Evolutionary conservation across 2,329 filamentous ascomycete species (phyloP).

Genomic region (Drechslerella dactyloides): DNA sequence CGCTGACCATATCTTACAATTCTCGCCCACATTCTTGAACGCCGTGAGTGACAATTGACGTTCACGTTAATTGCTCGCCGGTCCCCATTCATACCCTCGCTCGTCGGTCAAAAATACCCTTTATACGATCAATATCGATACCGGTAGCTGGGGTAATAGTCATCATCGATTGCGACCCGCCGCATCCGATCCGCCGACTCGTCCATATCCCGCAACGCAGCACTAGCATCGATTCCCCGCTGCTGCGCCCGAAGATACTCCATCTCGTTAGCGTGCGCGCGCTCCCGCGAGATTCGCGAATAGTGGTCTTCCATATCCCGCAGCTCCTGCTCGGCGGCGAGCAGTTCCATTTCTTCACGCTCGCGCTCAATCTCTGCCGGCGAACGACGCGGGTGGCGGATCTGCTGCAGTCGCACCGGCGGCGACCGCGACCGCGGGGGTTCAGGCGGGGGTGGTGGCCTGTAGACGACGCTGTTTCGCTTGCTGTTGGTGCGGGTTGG

Average conservation of each 20-base stretch:
- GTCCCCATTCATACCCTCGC: too few relatives aligned
- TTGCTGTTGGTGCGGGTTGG: background rate
- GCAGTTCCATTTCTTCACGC: constrained; percentile 19
- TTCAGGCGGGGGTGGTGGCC: background rate
- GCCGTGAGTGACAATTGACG: too few relatives aligned
- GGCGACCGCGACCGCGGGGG: constrained; percentile 7
- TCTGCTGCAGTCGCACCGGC: background rate
- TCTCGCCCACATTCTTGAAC: too few relatives aligned
- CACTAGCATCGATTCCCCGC: constrained; percentile 13
- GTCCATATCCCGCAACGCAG: constrained; percentile 20
- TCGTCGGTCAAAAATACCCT: too few relatives aligned
- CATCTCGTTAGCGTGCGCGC: constrained; percentile 15
- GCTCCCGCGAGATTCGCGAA: constrained; percentile 11
- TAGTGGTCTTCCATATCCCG: constrained; percentile 23
- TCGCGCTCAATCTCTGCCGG: constrained; percentile 18
- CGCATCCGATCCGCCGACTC: constrained; percentile 15
- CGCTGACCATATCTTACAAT: too few relatives aligned
- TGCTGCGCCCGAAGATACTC: constrained; percentile 30
- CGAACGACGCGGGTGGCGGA: background rate
- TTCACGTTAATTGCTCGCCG: too few relatives aligned
- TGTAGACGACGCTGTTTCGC: background rate
- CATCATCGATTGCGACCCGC: constrained; percentile 16
- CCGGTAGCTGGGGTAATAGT: constrained; percentile 27
- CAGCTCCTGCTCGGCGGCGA: constrained; percentile 24
- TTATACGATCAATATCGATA: constrained; percentile 14